Conservation (phyloP, 208 protist genomes). For the Wallacemonas rigidus region DNA sequence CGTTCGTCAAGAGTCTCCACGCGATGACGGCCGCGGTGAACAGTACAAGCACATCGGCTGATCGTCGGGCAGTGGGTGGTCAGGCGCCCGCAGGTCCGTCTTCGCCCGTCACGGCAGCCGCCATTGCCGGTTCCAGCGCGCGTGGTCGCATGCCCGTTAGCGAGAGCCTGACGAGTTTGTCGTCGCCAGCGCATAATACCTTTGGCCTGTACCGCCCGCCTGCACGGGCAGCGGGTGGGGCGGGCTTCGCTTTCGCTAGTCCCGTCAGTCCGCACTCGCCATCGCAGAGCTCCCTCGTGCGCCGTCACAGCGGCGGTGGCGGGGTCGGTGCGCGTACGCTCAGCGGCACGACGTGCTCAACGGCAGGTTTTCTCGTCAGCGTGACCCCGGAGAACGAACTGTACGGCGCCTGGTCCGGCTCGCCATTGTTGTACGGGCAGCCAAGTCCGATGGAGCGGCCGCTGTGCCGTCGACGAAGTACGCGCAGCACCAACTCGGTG, state of each 20-base stretch:
- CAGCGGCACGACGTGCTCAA: slow-evolving; percentile 4
- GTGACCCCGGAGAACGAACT: neutral
- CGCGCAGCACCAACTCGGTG: slow-evolving; percentile 12
- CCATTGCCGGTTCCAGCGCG: neutral
- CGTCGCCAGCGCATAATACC: neutral
- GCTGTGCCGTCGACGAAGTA: slow-evolving; percentile 9
- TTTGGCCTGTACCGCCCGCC: neutral
- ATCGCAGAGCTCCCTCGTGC: neutral
- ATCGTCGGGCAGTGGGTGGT: no score
- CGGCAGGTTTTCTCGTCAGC: slow-evolving; percentile 1
- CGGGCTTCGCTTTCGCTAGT: no score
- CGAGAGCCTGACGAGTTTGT: neutral
- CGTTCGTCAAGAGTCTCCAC: neutral
- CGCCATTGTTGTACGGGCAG: slow-evolving; percentile 7
- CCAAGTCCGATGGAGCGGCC: slow-evolving; percentile 6
- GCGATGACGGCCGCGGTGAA: no score
- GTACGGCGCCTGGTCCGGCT: neutral
- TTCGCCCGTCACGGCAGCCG: neutral
- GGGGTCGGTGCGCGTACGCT: neutral
- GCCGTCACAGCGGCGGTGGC: neutral
- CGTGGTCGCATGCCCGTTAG: neutral
- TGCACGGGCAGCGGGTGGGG: neutral
- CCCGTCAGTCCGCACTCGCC: neutral
- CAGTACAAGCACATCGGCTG: no score
- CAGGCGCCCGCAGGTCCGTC: no score